Evolutionary conservation across 2,329 filamentous ascomycete genomes (phyloP), one percentile per base, ranked within the genome.

Genomic region (Fusarium vanettenii): DNA sequence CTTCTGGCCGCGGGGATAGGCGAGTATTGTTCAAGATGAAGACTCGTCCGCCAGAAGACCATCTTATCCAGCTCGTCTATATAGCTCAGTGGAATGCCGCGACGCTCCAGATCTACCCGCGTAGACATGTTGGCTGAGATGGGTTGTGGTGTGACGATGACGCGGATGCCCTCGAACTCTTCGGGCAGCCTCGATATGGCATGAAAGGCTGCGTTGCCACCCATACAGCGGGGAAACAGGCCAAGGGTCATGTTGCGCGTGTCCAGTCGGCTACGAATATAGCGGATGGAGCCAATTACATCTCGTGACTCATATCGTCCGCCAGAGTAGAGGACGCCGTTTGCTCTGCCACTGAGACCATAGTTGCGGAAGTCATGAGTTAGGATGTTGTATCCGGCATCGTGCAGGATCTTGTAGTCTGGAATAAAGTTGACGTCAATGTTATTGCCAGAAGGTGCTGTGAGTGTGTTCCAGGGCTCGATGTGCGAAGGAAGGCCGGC

Each of bases 351-450:
- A 37, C 57, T 60, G n/a, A 41, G 35, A 22, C 57, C 57, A 14
- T 60, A 60, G 57, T 60, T 60, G 31, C 57, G 57, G 22, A 60
- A 43, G 10, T 60, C 57, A 37, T 60, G 57, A 11, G 57, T 41
- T 9, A 60, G 20, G 20, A 60, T 43, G 20, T 43, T 60, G 35
- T 60, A 60, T 10, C 57, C 57, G 33, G 57, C 57, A 33, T 60
- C 22, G 35, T 60, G 57, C 6, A 60, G 22, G 9, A 60, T 60
- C 57, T 60, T 60, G 35, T 60, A 60, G 57, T 60, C 57, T 9
- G 57, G 57, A 33, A 60, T 60, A 29, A 60, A 60, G 35, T 60
- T 60, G 57, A 60, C 57, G 11, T 60, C 57, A 29, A 60, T 60
- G 22, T 60, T 60, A 37, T 60, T 60, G 57, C 57, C 57, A 22